Conservation (phyloP, 306 rosid genomes). For the Cucurbita ficifolia region DNA sequence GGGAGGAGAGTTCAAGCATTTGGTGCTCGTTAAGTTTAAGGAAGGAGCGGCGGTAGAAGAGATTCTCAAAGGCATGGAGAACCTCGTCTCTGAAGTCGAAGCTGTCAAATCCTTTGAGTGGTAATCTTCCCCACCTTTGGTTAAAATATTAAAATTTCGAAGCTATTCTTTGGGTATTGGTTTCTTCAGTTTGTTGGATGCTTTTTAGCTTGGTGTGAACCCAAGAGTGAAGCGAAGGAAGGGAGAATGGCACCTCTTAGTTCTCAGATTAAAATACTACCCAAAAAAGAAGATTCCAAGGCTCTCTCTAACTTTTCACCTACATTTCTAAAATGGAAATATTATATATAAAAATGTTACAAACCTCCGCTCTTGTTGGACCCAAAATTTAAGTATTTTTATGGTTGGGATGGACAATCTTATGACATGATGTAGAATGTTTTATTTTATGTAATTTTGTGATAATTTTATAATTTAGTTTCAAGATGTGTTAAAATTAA, state of each 20-base stretch:
- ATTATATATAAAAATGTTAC: background rate
- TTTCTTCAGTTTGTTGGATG: background rate
- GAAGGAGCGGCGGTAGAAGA: slow-evolving; percentile 55
- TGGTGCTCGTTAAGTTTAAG: slow-evolving; percentile 80
- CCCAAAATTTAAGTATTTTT: background rate
- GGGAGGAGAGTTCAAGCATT: slow-evolving; percentile 81
- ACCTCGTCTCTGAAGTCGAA: slow-evolving; percentile 54
- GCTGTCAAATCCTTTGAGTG: slow-evolving; percentile 76
- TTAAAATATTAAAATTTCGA: background rate
- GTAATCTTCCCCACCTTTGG: slow-evolving; percentile 14
- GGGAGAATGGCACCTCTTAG: background rate
- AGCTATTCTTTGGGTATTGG: background rate
- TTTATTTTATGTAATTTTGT: background rate
- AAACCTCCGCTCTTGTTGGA: background rate
- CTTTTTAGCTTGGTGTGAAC: background rate
- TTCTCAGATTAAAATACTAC: background rate
- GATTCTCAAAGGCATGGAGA: slow-evolving; percentile 56
- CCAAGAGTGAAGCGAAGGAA: background rate
- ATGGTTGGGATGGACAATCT: background rate
- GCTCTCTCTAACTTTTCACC: background rate
- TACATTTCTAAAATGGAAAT: background rate
- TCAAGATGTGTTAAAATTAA: background rate
- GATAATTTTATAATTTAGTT: background rate
- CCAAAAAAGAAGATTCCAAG: background rate
- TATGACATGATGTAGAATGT: background rate